A percentile compares a stretch with the other conserved stretches of the same genome.
phyloP scores from a whole-genome alignment of 163 green algal genomes.

The Scenedesmus sp. region DNA sequence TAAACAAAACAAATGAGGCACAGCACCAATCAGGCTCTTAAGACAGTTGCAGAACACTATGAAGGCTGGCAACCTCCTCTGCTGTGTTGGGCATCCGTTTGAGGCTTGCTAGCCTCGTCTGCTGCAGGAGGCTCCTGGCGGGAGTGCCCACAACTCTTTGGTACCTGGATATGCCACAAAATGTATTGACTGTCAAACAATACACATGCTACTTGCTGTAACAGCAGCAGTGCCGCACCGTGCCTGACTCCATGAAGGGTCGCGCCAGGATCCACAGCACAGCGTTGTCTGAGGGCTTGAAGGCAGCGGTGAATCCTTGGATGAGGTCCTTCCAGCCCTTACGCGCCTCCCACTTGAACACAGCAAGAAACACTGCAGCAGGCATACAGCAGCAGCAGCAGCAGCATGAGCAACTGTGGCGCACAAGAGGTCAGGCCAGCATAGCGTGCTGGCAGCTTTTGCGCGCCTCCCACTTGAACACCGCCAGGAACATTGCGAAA shows the following conservation, averaged over 20 bases:
- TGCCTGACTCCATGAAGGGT: slow-evolving; percentile 38
- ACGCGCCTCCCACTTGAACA: slow-evolving; percentile 75
- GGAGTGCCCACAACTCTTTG: too few relatives aligned
- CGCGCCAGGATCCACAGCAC: slow-evolving; percentile 40
- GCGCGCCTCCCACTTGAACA: slow-evolving; percentile 72
- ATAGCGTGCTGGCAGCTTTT: slow-evolving; percentile 52
- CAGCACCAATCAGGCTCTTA: too few relatives aligned
- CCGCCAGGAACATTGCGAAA: slow-evolving; percentile 39
- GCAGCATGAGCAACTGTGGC: background rate
- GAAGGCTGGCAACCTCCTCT: too few relatives aligned
- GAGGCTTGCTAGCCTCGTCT: background rate
- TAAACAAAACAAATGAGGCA: too few relatives aligned
- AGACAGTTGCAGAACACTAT: too few relatives aligned
- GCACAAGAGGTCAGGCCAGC: background rate
- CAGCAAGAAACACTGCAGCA: slow-evolving; percentile 44
- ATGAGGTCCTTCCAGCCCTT: slow-evolving; percentile 80
- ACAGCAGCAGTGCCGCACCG: background rate
- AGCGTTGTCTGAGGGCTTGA: slow-evolving; percentile 3
- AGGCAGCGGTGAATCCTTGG: slow-evolving; percentile 29
- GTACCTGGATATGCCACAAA: too few relatives aligned
- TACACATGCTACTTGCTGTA: background rate
- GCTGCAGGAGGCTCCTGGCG: too few relatives aligned
- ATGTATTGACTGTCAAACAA: background rate
- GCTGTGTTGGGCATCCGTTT: too few relatives aligned
- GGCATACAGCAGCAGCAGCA: background rate